Conservation (phyloP, 352 stramenopile genomes). For the Plasmopara muralis region DNA sequence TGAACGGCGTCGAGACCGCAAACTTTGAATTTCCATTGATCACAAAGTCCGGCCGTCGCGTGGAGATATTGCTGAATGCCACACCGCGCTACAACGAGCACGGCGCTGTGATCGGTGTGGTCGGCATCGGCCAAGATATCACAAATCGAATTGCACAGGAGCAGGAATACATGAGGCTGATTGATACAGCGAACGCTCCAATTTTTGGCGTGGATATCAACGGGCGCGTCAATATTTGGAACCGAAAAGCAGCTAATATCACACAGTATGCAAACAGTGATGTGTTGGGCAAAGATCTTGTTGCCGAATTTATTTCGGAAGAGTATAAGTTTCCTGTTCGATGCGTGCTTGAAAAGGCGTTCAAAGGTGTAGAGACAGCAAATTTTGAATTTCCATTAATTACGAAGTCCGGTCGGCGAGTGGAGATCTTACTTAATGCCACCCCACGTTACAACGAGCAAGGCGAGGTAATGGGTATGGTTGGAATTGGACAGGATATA, state of each 20-base stretch:
- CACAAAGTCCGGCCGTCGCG: conserved; percentile 12
- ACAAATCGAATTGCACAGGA: conserved; percentile 19
- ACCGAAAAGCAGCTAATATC: conserved; percentile 23
- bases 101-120: conserved; percentile 18
- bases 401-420: conserved; percentile 44
- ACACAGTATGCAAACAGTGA: conserved; percentile 37
- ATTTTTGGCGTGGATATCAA: conserved; percentile 16
- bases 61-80: conserved; percentile 21
- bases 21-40: conserved; percentile 3
- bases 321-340: conserved; percentile 10
- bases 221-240: conserved; percentile 15
- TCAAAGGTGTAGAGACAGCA: conserved; percentile 8
- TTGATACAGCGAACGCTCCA: conserved; percentile 19
- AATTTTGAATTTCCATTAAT: conserved; percentile 1
- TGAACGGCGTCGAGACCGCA: conserved; percentile 19
- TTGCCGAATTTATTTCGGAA: conserved; percentile 10
- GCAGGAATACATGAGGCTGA: conserved; percentile 23
- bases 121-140: conserved; percentile 20
- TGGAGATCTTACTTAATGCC: conserved; percentile 52
- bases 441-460: conserved; percentile 33
- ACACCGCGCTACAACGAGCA: conserved; percentile 15
- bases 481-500: no score
- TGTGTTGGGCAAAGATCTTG: conserved; percentile 31
- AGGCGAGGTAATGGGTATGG: conserved; percentile 6
- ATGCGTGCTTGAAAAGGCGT: conserved; percentile 10